phyloP scores from a whole-genome alignment of 2,329 filamentous ascomycete species.

The Onygenales sp. region DNA sequence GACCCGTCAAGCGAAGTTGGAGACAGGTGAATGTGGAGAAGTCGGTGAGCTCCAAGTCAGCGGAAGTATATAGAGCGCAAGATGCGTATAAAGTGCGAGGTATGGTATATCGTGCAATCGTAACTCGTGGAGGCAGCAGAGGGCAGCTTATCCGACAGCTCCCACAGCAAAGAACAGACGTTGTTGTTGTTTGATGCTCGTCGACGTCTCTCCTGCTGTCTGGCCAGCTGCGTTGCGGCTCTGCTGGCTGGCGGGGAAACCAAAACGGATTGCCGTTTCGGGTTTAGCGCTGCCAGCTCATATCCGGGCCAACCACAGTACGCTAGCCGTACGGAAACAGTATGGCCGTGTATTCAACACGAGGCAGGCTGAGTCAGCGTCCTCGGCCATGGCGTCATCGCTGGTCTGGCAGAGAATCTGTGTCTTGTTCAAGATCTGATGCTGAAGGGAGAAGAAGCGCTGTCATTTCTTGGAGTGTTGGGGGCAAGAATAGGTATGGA shows the following conservation, averaged over 20 bases:
- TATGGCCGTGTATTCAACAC: neutral
- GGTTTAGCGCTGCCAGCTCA: conserved; percentile 30
- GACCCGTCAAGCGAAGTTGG: neutral
- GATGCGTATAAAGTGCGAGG: neutral
- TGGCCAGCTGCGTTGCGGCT: conserved; percentile 8
- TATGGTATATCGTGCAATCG: neutral
- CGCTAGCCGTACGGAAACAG: neutral
- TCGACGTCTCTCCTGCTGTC: neutral
- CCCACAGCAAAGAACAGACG: neutral
- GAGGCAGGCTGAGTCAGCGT: neutral
- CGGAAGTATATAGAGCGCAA: neutral
- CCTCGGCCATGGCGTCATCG: neutral
- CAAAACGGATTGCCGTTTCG: conserved; percentile 32
- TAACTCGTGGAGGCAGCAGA: neutral
- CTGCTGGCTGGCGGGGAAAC: conserved; percentile 15
- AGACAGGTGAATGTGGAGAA: neutral
- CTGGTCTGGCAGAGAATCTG: neutral
- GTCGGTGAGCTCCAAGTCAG: neutral
- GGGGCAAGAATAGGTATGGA: too few species aligned
- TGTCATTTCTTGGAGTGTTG: too few species aligned
- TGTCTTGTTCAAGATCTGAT: neutral
- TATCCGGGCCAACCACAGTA: conserved; percentile 29
- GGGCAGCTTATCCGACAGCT: neutral
- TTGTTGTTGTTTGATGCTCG: neutral
- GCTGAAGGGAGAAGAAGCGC: too few species aligned